Evolutionary conservation across 2,329 filamentous ascomycete species (phyloP).

Genomic region (Onygenales sp.): DNA sequence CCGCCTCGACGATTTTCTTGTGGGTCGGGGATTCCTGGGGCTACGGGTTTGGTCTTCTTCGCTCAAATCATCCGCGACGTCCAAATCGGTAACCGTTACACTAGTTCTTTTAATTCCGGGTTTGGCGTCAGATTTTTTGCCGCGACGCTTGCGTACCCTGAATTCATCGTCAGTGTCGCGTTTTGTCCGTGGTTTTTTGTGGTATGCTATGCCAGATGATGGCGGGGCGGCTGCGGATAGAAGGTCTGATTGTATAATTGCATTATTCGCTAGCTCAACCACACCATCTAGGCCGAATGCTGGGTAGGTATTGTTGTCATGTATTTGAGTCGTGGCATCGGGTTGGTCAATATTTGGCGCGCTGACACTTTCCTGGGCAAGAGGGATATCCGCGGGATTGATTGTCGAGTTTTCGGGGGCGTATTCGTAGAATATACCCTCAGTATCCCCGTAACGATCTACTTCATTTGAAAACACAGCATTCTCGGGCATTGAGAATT

Average conservation of each 20-base stretch:
- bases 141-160: neutral
- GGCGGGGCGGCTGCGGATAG: neutral
- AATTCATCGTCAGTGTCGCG: neutral
- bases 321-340: neutral
- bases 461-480: constrained; percentile 19
- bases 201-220: no score
- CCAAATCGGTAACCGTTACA: neutral
- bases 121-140: neutral
- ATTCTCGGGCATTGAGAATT: constrained; percentile 19
- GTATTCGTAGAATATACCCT: constrained; percentile 26
- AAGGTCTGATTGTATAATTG: constrained; percentile 1
- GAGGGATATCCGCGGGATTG: neutral
- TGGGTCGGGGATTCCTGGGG: neutral
- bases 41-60: neutral
- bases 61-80: neutral
- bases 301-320: neutral
- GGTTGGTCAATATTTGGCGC: neutral
- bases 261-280: neutral
- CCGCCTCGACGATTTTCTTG: neutral
- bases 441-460: constrained; percentile 22
- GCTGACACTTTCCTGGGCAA: neutral
- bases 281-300: neutral
- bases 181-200: no score
- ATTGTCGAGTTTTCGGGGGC: constrained; percentile 14
- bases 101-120: neutral